Base-by-base conservation (phyloP, 352 stramenopile genomes). In the Globisporangium middletonii region DNA sequence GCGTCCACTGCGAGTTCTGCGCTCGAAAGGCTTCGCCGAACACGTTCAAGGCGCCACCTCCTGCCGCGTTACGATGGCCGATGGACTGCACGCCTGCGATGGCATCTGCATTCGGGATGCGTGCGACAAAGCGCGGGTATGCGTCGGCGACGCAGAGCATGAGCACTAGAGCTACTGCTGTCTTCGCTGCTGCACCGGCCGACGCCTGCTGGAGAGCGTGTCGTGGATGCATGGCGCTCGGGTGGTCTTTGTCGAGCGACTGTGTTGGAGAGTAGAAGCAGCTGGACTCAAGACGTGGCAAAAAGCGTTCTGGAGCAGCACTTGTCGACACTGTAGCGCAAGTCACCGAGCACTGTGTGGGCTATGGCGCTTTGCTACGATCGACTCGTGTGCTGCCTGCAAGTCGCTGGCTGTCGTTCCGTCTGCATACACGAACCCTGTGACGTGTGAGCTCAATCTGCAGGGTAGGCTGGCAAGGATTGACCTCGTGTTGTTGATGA, bases 11-110 rank as follows among this genome's bases (percentile, higher is more conserved):
- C 3, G 56, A 52, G 7, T 68, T 68, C 1, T 58, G 55, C 3
- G 63, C 56, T 52, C 65, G 19, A 57, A 94, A 94, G 0, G 72
- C 80, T 30, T 71, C 13, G 33, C 84, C 84, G 55, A 94, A 94
- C 0, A 54, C 62, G 60, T 91, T 92, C 26, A 71, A 65, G 8
- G 63, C 42, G 7, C 84, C 84, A 5, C 82, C 82, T 13, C 79
- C 78, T 1, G 56, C 55, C 8, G 56, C 8, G 42, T 77, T 81
- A 38, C 61, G 51, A 48, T 94, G 84, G 3, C 84, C 84, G 8
- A 94, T 35, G 13, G 79, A 80, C 23, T 52, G 43, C 16, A 92
- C 68, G 18, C 83, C 76, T 23, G 27, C 37, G 8, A 92, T 69
- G 0, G 58, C 63, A 2, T 67, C 60, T 41, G 64, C 80, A 43